A percentile compares a stretch with the other conserved stretches of the same genome.
phyloP scores from a whole-genome alignment of 345 rosid genomes.

The Salix dunnii region DNA sequence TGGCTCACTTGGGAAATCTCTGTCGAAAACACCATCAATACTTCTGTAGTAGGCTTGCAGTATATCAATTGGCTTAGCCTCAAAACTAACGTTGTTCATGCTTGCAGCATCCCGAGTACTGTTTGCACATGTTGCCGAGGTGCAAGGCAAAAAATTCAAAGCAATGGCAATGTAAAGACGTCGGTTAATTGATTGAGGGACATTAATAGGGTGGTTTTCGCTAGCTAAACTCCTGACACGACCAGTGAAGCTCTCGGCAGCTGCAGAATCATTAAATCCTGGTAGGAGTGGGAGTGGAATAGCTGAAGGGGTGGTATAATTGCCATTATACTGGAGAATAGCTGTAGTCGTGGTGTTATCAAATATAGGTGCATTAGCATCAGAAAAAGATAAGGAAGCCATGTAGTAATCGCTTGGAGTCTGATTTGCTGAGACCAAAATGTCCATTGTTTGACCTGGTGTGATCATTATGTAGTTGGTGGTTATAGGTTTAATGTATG shows the following conservation, averaged over 20 bases:
- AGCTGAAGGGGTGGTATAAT: slow-evolving; percentile 15
- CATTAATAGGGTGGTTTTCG: slow-evolving; percentile 19
- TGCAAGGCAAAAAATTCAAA: slow-evolving; percentile 21
- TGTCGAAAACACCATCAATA: slow-evolving; percentile 7
- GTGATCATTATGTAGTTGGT: slow-evolving; percentile 49
- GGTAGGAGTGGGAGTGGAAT: slow-evolving; percentile 34
- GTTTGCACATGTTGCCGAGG: neutral
- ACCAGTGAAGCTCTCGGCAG: slow-evolving; percentile 17
- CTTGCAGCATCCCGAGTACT: slow-evolving; percentile 23
- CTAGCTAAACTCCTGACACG: slow-evolving; percentile 19
- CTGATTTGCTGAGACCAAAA: slow-evolving; percentile 66
- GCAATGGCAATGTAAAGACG: slow-evolving; percentile 23
- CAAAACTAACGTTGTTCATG: slow-evolving; percentile 45
- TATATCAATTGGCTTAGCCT: slow-evolving; percentile 17
- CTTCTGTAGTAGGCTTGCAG: slow-evolving; percentile 47
- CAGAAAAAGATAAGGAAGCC: slow-evolving; percentile 60
- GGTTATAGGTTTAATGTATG: slow-evolving; percentile 25
- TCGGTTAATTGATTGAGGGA: slow-evolving; percentile 22
- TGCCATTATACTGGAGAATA: slow-evolving; percentile 54
- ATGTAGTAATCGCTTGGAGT: slow-evolving; percentile 67
- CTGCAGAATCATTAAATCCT: slow-evolving; percentile 5
- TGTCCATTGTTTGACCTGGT: slow-evolving; percentile 82
- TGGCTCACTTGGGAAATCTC: slow-evolving; percentile 26
- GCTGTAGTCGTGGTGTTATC: slow-evolving; percentile 85
- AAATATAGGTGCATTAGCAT: slow-evolving; percentile 26